Evolutionary conservation across 345 rosid genomes (phyloP), one percentile per base, ranked within the genome.

Genomic region (Arabis hirsuta): DNA sequence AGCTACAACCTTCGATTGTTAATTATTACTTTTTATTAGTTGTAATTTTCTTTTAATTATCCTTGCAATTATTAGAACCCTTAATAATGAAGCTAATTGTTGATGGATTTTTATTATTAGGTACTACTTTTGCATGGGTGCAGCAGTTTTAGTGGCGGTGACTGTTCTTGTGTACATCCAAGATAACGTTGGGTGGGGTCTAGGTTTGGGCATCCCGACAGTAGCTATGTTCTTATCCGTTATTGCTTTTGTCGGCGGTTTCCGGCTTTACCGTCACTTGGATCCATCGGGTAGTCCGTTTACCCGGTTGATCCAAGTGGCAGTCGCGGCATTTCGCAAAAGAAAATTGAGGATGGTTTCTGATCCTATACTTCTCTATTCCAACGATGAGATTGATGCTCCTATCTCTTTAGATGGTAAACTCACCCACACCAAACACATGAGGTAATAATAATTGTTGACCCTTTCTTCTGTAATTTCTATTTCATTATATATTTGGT

Each of bases 251-350:
- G 39, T 83, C 6, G 53, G 73, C 3, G 97, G 98, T 47, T 89
- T 86, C 69, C 84, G 79, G 27, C 81, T 89, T 50, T 91, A 91
- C 81, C 84, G 97, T 73, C 84, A 85, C 68, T 65, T 93, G 82
- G 85, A 80, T 74, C 97, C 98, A 0, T 74, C 84, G 0, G 98
- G 98, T 14, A 94, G 97, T 74, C 98, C 98, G 0, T 94, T 89
- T 77, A 94, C 98, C 70, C 82, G 97, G 7, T 65, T 94, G 81
- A 3, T 86, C 47, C 98, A 91, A 62, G 96, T 91, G 31, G 67
- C 65, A 3, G 90, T 85, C 47, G 82, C 96, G 1, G 91, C 97
- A 0, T 84, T 76, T 34, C 83, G 73, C 74, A 94, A 94, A 83
- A 87, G 98, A 38, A 89, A 85, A 26, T 4, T 89, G 31, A 4